Evolutionary conservation across 352 stramenopile genomes (phyloP), one percentile per base, ranked within the genome.

Genomic region (Phytophthora cajani): DNA sequence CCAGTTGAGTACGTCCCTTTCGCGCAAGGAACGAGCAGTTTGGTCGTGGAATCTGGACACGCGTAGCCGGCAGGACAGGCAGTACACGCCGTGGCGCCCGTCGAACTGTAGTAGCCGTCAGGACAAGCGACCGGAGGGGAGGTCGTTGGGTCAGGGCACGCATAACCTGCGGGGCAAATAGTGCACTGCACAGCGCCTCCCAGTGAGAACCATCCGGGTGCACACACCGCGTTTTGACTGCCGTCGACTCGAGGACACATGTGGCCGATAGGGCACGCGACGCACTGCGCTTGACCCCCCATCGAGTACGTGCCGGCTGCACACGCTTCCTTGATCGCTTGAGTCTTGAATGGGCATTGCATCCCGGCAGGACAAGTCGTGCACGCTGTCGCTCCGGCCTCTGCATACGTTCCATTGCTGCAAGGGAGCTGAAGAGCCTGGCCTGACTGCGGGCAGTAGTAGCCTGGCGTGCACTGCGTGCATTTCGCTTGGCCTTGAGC

Each of bases 31-130:
- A 85, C 51, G 4, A 82, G 62, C 33, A 84, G 61, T 23, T 72
- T 90, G 0, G 77, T 76, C 7, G 77, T 87, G 1, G 77, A 75
- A 62, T 90, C 84, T 3, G 86, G 85, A 65, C 90, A 97, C 17
- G 85, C 78, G 65, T 91, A 96, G 0, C 91, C 92, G 21, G 87
- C 72, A 9, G 77, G 61, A 62, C 91, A 97, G 3, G 68, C 42
- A 5, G 74, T 84, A 57, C 91, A 97, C 1, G 57, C 25, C 8
- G 69, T 80, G 4, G 87, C 67, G 0, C 87, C 88, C 19, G 69
- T 69, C 0, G 75, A 73, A 51, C 84, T 95, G 60, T 90, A 97
- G 2, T 65, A 86, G 7, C 90, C 91, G 30, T 79, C 51, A 8
- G 57, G 16, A 36, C 89, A 97, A 32, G 72, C 52, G 10, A 84